These are phyloP conservation scores for Phytophthora podocarpi DNA, from an alignment of 352 stramenopile species.

Conservation along the genomic window DNA sequence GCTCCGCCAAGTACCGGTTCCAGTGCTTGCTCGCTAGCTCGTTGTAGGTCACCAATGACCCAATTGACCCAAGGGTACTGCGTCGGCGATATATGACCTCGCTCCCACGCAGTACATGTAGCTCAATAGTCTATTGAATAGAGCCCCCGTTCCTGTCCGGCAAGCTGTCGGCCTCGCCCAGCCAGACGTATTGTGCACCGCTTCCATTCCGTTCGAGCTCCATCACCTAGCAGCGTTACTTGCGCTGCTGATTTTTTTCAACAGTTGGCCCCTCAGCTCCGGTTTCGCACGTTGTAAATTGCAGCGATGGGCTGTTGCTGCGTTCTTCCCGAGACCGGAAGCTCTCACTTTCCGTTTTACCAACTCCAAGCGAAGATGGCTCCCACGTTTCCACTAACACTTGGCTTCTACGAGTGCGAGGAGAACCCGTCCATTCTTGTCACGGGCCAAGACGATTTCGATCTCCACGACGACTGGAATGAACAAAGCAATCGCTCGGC, in stretches of 20 bases:
- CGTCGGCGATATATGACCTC: background rate
- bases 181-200: constrained; percentile 17
- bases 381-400: constrained; percentile 7
- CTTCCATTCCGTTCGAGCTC: background rate
- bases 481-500: background rate
- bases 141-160: too few species aligned
- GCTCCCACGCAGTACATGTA: too few species aligned
- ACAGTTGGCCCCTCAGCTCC: constrained; percentile 3
- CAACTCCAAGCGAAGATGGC: constrained; percentile 8
- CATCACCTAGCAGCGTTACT: constrained; percentile 21
- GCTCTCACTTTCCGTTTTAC: constrained; percentile 28
- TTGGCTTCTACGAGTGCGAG: constrained; percentile 11
- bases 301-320: background rate
- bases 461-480: constrained; percentile 24
- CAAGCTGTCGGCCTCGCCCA: background rate
- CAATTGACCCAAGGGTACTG: too few species aligned
- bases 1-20: background rate
- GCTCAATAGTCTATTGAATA: too few species aligned
- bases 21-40: background rate
- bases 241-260: constrained; percentile 32
- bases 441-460: constrained; percentile 20
- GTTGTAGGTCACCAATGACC: too few species aligned
- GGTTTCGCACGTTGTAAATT: too few species aligned
- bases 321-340: background rate
- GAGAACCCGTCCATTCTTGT: constrained; percentile 31